Conservation (phyloP, 2,329 filamentous ascomycete genomes). For the Trichoderma endophyticum region DNA sequence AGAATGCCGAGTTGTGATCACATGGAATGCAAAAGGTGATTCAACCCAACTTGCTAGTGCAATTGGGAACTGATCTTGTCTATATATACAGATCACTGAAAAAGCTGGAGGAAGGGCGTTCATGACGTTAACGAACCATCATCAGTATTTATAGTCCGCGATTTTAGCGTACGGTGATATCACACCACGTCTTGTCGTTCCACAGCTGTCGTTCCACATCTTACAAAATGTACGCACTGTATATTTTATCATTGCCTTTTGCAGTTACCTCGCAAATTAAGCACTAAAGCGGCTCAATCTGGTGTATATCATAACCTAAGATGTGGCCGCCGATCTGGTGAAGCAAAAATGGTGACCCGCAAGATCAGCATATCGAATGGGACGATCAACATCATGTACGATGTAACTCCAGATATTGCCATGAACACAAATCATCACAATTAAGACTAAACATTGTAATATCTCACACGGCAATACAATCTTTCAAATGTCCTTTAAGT, state of each 20-base stretch:
- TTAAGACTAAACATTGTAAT: not conserved
- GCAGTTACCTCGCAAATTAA: not conserved
- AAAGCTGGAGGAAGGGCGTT: not conserved
- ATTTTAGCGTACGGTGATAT: not conserved
- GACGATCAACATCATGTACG: not conserved
- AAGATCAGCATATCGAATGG: not conserved
- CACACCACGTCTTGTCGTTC: not conserved
- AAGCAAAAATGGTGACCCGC: not conserved
- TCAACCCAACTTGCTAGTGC: not conserved
- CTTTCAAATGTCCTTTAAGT: not conserved
- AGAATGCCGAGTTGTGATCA: not conserved
- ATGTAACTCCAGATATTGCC: not conserved
- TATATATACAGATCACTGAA: not conserved
- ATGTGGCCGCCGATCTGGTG: not conserved
- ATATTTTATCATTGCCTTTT: not conserved
- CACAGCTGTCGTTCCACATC: not conserved
- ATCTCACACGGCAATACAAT: not conserved
- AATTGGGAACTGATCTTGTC: not conserved
- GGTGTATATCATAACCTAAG: not conserved
- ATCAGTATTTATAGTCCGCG: not conserved
- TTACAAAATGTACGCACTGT: not conserved
- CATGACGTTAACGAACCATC: slow-evolving; percentile 10
- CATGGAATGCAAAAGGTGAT: not conserved
- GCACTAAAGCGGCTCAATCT: not conserved
- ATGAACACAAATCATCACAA: not conserved